phyloP scores from a whole-genome alignment of 768 basidiomycete species.

The Lentinula sp. region DNA sequence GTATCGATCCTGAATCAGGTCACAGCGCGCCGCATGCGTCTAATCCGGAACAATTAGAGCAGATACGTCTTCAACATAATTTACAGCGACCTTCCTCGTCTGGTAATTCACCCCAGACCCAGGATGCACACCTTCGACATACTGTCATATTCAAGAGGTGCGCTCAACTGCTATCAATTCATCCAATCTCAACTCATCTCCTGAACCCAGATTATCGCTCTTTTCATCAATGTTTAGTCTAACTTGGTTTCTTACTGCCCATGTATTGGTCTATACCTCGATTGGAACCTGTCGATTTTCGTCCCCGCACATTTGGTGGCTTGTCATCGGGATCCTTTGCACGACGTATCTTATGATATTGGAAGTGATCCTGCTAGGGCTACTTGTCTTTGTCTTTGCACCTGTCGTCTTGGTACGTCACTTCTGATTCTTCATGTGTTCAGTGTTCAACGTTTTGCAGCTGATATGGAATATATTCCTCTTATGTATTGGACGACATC shows the following conservation, averaged over 20 bases:
- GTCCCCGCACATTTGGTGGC: slow-evolving; percentile 84
- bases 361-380: slow-evolving; percentile 67
- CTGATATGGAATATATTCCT: slow-evolving; percentile 74
- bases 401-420: slow-evolving; percentile 58
- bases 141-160: slow-evolving; percentile 22
- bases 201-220: slow-evolving; percentile 44
- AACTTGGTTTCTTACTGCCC: slow-evolving; percentile 78
- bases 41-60: neutral
- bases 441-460: slow-evolving; percentile 23
- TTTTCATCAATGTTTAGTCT: slow-evolving; percentile 67
- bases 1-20: neutral
- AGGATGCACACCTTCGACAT: slow-evolving; percentile 8
- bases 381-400: slow-evolving; percentile 73
- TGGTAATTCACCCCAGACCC: neutral
- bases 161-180: neutral
- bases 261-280: slow-evolving; percentile 75
- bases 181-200: neutral
- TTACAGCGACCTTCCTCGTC: neutral
- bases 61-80: neutral
- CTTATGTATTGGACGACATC: slow-evolving; percentile 75
- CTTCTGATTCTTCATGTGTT: neutral
- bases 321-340: slow-evolving; percentile 73
- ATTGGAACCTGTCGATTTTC: slow-evolving; percentile 64
- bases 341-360: slow-evolving; percentile 71
- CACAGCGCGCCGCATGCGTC: slow-evolving; percentile 2